Percentiles rank a stretch among this genome's conserved stretches.
Evolutionary conservation across 352 stramenopile genomes (phyloP).

Genomic region (Plasmopara viticola): DNA sequence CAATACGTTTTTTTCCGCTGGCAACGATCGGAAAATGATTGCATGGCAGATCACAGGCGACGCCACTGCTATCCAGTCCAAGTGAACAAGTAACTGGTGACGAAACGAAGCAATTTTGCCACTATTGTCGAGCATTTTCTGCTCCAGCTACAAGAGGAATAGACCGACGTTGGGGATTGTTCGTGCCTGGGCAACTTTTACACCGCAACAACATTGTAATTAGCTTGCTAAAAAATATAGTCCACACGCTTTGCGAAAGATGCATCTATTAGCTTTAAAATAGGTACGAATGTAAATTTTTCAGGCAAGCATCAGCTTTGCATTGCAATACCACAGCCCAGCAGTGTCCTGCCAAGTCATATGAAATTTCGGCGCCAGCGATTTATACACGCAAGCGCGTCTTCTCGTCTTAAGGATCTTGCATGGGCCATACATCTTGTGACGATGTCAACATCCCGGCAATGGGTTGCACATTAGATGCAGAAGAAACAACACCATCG

Average conservation of each 20-base stretch:
- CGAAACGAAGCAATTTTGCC: not conserved
- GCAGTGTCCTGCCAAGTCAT: no score
- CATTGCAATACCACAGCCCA: no score
- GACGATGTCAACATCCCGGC: not conserved
- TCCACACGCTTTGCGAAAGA: constrained; percentile 19
- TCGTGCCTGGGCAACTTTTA: constrained; percentile 1
- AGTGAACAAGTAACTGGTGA: constrained; percentile 25
- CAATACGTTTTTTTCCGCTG: constrained; percentile 79
- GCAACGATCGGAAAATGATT: constrained; percentile 79
- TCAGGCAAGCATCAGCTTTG: constrained; percentile 1
- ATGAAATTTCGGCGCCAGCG: constrained; percentile 8
- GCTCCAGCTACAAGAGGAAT: not conserved
- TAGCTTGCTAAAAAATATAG: constrained; percentile 18
- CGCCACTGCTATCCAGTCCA: constrained; percentile 54
- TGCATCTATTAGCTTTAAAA: constrained; percentile 23
- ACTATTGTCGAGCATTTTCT: not conserved
- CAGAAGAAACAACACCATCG: constrained; percentile 4
- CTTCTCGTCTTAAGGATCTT: constrained; percentile 41
- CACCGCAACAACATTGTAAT: constrained; percentile 15
- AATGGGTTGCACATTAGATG: constrained; percentile 7
- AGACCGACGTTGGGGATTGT: no score
- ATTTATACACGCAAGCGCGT: constrained; percentile 2
- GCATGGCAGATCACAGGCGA: constrained; percentile 84
- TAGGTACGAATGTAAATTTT: constrained; percentile 6
- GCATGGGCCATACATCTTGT: constrained; percentile 45